Conservation (phyloP, 768 basidiomycete genomes). For the Mycena vitilis region DNA sequence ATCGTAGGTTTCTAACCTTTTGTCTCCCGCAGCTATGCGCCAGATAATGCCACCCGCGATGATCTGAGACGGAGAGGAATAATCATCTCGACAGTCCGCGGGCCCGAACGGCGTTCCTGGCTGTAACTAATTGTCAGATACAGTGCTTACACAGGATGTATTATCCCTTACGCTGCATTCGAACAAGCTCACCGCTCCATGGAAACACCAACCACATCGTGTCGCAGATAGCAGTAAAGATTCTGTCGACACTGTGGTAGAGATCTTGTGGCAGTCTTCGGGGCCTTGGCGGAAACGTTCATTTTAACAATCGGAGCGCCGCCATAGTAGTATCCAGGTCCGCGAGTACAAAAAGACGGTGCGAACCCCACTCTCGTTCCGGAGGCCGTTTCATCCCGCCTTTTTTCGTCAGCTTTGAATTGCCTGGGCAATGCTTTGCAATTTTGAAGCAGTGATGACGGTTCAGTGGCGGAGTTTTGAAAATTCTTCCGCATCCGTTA, state of each 20-base stretch:
- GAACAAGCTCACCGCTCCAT: neutral
- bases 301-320: neutral
- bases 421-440: no score
- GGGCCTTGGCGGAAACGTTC: neutral
- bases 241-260: neutral
- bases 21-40: conserved; percentile 19
- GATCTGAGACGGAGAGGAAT: neutral
- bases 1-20: neutral
- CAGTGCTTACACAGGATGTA: neutral
- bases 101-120: conserved; percentile 26
- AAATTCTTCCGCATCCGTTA: no score
- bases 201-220: neutral
- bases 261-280: neutral
- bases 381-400: no score
- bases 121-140: conserved; percentile 7
- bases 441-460: no score
- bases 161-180: neutral
- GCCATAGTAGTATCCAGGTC: neutral
- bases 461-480: no score
- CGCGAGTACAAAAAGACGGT: no score
- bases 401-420: no score
- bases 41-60: conserved; percentile 14
- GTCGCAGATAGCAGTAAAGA: neutral
- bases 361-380: no score
- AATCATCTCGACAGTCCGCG: conserved; percentile 8